Conservation (phyloP, 2,329 filamentous ascomycete genomes). For the Cytospora leucostoma region DNA sequence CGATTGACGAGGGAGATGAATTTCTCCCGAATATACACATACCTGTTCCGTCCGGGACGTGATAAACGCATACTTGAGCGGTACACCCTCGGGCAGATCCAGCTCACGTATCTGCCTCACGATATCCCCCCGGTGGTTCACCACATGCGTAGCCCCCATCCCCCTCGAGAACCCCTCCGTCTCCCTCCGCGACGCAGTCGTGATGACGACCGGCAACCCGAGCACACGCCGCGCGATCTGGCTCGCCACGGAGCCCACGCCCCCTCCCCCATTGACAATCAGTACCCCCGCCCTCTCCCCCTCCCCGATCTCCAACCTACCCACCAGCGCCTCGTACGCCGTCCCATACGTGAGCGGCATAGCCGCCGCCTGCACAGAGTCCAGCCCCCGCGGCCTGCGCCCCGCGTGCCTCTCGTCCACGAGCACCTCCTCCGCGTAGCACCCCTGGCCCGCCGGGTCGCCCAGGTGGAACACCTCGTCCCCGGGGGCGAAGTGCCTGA, state of each 20-base stretch:
- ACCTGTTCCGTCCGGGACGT: constrained; percentile 40
- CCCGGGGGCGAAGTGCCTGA: constrained; percentile 41
- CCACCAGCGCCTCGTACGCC: constrained; percentile 46
- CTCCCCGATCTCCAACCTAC: constrained; percentile 39
- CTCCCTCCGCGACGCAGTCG: constrained; percentile 45
- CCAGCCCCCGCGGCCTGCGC: constrained; percentile 42
- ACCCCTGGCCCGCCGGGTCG: constrained; percentile 42
- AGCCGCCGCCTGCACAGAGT: constrained; percentile 44
- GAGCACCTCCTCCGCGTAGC: constrained; percentile 45
- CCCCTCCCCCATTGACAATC: constrained; percentile 50
- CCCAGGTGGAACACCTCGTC: constrained; percentile 48
- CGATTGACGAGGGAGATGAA: no score
- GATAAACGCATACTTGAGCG: constrained; percentile 46
- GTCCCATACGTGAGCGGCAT: constrained; percentile 48
- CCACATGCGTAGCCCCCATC: constrained; percentile 46
- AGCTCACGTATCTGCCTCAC: constrained; percentile 40
- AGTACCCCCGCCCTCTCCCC: constrained; percentile 39
- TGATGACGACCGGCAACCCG: constrained; percentile 44
- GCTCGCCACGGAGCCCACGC: constrained; percentile 45
- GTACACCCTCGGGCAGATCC: constrained; percentile 36
- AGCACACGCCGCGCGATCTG: constrained; percentile 46
- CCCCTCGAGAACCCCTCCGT: constrained; percentile 41
- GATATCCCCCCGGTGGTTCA: constrained; percentile 45
- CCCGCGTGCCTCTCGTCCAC: constrained; percentile 44
- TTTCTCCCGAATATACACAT: no score